These are phyloP conservation scores for Coccinonectria pachysandricola DNA, from an alignment of 2,329 filamentous ascomycete species.

Conservation along the genomic window DNA sequence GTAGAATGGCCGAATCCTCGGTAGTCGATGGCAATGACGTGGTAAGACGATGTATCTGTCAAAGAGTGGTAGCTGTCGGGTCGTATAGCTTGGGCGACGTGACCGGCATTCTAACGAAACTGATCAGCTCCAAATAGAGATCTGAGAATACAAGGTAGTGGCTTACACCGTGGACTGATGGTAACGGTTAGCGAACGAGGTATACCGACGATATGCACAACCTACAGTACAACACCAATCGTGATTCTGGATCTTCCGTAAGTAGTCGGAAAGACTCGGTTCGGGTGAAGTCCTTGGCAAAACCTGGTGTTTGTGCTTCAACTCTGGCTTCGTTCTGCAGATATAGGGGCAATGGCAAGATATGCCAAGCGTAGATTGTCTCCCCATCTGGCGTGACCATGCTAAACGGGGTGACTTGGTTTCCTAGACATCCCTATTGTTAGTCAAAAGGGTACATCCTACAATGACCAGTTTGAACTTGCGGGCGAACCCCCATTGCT, in stretches of 20 bases:
- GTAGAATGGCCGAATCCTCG: constrained; percentile 77
- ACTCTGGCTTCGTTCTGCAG: constrained; percentile 57
- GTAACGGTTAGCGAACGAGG: constrained; percentile 6
- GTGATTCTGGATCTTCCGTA: constrained; percentile 50
- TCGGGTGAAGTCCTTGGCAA: constrained; percentile 42
- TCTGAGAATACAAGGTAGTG: neutral
- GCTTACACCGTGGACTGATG: constrained; percentile 52
- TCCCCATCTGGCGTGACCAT: constrained; percentile 66
- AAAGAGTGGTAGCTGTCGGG: constrained; percentile 70
- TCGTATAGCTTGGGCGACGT: constrained; percentile 68
- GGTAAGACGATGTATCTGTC: constrained; percentile 61
- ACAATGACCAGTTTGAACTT: constrained; percentile 10
- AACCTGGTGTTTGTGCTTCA: constrained; percentile 37
- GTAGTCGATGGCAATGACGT: constrained; percentile 85
- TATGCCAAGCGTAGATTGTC: constrained; percentile 79
- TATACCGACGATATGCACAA: constrained; percentile 8
- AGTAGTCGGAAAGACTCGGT: constrained; percentile 52
- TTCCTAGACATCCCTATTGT: constrained; percentile 40
- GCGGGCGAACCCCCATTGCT: constrained; percentile 83
- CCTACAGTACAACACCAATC: constrained; percentile 54
- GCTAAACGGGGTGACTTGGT: constrained; percentile 81
- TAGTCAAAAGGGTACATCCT: constrained; percentile 2
- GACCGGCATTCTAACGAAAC: constrained; percentile 74
- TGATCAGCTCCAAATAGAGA: constrained; percentile 8
- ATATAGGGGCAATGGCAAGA: constrained; percentile 72